Evolutionary conservation across 768 basidiomycete genomes (phyloP), one percentile per base, ranked within the genome.

Genomic region (Hirschioporus abietinus): DNA sequence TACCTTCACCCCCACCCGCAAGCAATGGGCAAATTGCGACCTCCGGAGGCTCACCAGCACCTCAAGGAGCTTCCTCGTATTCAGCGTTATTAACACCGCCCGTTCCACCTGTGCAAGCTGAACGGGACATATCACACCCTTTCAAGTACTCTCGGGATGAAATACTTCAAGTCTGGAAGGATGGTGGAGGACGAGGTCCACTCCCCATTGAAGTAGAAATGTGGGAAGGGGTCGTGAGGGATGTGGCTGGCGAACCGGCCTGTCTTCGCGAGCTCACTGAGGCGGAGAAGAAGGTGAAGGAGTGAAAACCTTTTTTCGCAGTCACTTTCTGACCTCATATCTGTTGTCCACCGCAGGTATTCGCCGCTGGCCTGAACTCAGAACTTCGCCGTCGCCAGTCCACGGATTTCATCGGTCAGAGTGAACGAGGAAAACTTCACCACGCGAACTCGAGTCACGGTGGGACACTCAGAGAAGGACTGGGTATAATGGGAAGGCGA

Each of bases 61-160:
- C 77, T 64, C 81, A 83, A 67, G 83, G 79, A 78, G 82, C 81
- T 75, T 88, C 86, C 23, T 88, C 87, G 70, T 92, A 85, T 80
- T 92, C 86, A 71, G 87, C 89, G 69, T 83, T 88, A 64, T 87
- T 88, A 64, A 87, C 87, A 59, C 80, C 83, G 25, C 80, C 82
- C 17, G 79, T 80, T 36, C 80, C 84, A 68, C 77, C 78, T 59
- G 77, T 81, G 35, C 78, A 78, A 63, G 89, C 88, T 69, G 83
- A 80, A 68, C 82, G 81, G 63, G 90, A 93, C 73, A 84, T 87
- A 36, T 78, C 81, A 62, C 88, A 88, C 72, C 92, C 92, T n/a
- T 93, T 94, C 80, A 83, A 88, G 72, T 95, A 94, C 78, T 86
- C 91, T 5, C 93, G 89, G 77, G 92, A 93, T 71, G 92, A 93